Evolutionary conservation across 2,329 filamentous ascomycete species (phyloP), one percentile per base, ranked within the genome.

Genomic region (Fusarium torreyae): DNA sequence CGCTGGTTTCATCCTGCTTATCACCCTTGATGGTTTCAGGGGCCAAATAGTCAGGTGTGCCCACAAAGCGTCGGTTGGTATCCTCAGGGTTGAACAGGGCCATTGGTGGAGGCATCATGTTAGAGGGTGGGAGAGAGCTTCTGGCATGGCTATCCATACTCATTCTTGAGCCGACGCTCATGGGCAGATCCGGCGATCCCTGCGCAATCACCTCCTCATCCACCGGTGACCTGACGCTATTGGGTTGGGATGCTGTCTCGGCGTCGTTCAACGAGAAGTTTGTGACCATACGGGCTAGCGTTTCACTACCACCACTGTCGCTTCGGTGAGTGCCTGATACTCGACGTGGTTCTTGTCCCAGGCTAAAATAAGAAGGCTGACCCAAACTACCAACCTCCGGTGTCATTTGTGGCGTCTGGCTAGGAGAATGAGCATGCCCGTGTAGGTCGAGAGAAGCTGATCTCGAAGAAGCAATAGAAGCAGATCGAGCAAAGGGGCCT

Each of bases 11-110:
- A 76, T 99, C 96, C 79, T 99, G 96, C 3, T 95, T 94, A 70
- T 94, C 90, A 50, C 97, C 96, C 70, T 94, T 94, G 76, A 99
- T 97, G 0, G 97, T 99, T 78, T 99, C 97, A 0, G 96, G 96
- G 0, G 96, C 96, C 15, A 99, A 87, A 77, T 99, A 99, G 79
- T 99, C 96, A 0, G 96, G 96, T 0, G 96, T 99, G 33, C 96
- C 96, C 10, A 99, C 96, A 74, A 99, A 99, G 39, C 94, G 91
- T 55, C 96, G 89, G 76, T 93, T 95, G 64, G 90, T 97, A 75
- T 99, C 96, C 76, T 97, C 92, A 0, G 96, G 96, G 75, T 98
- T 94, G 76, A 98, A 99, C 5, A 99, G 84, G 5, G 95, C 93
- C 93, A 96, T 94, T 6, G 94, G 94, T 24, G 96, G 96, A 20